These are phyloP conservation scores for Aspergillus fijiensis DNA, from an alignment of 2,329 filamentous ascomycete genomes.

Conservation along the genomic window DNA sequence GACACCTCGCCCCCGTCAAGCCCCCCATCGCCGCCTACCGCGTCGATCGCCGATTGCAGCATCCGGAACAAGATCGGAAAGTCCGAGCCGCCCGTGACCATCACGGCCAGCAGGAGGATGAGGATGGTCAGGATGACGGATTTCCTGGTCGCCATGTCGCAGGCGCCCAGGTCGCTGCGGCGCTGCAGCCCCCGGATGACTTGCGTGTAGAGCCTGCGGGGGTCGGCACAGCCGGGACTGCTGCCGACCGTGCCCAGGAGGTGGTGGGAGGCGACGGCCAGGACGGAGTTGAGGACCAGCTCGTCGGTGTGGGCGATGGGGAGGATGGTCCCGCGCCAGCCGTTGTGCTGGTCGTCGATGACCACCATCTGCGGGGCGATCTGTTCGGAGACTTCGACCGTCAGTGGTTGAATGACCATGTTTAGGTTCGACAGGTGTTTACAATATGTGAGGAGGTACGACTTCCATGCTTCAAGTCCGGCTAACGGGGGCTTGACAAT, in stretches of 20 bases:
- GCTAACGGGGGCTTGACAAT: no score
- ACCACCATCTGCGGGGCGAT: constrained; percentile 18
- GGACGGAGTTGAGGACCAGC: constrained; percentile 14
- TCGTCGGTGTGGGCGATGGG: constrained; percentile 13
- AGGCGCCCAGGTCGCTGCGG: not conserved
- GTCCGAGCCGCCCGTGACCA: constrained; percentile 16
- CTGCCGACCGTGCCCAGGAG: not conserved
- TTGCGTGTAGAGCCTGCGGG: constrained; percentile 1
- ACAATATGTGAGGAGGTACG: no score
- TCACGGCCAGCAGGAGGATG: constrained; percentile 15
- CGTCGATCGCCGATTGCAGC: constrained; percentile 14
- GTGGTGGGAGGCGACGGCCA: constrained; percentile 15
- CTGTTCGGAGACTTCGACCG: constrained; percentile 13
- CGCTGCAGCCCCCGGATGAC: constrained; percentile 3
- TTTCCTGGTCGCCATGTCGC: not conserved
- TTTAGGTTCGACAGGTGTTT: no score
- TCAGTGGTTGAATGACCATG: no score
- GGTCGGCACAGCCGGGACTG: not conserved
- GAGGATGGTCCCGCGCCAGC: constrained; percentile 16
- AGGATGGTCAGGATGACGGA: constrained; percentile 15
- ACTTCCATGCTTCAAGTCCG: no score
- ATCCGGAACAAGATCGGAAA: constrained; percentile 18
- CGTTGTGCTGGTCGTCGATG: constrained; percentile 16
- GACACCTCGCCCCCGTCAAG: constrained; percentile 11
- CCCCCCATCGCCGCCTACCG: constrained; percentile 7